Conservation (phyloP, 2,329 filamentous ascomycete species). For the Berkeleyomyces rouxiae region DNA sequence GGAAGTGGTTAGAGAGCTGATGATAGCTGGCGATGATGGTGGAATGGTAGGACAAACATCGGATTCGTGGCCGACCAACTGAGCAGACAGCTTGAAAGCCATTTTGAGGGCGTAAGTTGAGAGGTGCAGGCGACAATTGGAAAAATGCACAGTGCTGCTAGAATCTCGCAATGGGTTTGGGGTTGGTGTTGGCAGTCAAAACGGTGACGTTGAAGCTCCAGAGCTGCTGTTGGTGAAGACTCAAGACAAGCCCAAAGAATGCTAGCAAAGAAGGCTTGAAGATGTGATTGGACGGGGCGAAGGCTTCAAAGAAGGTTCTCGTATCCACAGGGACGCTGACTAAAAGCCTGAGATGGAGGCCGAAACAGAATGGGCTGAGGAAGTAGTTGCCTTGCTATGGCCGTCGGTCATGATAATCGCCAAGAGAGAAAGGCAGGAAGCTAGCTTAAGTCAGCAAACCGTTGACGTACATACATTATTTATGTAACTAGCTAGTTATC, state of each 20-base stretch:
- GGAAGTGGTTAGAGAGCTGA: not conserved
- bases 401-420: not conserved
- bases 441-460: constrained; percentile 1
- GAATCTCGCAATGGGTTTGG: no score
- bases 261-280: not conserved
- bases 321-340: not conserved
- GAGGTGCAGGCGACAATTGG: no score
- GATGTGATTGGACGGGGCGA: not conserved
- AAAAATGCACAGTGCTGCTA: no score
- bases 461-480: not conserved
- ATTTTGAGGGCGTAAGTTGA: not conserved
- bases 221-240: no score
- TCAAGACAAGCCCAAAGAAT: no score
- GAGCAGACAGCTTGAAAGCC: constrained; percentile 81
- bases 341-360: not conserved
- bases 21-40: constrained; percentile 13
- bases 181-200: no score
- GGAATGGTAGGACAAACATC: constrained; percentile 47
- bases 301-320: not conserved
- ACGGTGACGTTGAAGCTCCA: no score
- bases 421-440: not conserved
- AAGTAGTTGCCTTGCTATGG: not conserved
- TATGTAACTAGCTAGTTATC: not conserved
- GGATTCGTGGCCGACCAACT: constrained; percentile 75
- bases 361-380: not conserved